Percentiles rank a stretch among this genome's conserved stretches.
Conservation (phyloP, 352 stramenopile genomes). For the Elongisporangium prolatum region DNA sequence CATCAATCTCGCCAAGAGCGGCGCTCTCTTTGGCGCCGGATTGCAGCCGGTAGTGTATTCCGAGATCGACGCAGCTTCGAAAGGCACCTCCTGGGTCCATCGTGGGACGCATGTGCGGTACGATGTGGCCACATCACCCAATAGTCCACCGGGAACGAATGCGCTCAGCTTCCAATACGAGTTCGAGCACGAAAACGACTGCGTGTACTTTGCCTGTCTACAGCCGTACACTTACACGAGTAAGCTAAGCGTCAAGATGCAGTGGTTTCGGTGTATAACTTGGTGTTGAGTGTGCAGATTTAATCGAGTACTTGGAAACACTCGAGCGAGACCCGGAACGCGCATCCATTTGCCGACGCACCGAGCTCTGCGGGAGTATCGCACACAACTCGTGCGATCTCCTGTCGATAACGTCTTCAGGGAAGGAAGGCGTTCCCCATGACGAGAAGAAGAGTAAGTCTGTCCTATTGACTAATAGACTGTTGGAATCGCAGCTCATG, state of each 20-base stretch:
- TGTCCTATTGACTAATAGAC: neutral
- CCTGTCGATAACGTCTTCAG: conserved; percentile 80
- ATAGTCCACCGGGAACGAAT: conserved; percentile 36
- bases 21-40: conserved; percentile 73
- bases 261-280: neutral
- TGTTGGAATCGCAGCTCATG: conserved; percentile 22
- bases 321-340: conserved; percentile 50
- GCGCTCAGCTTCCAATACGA: conserved; percentile 67
- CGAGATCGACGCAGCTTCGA: conserved; percentile 32
- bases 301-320: conserved; percentile 65
- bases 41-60: conserved; percentile 83
- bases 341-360: conserved; percentile 39
- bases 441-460: conserved; percentile 52
- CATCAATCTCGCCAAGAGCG: conserved; percentile 78
- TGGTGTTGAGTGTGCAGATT: conserved; percentile 22
- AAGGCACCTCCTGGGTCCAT: conserved; percentile 56
- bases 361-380: conserved; percentile 83
- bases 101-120: conserved; percentile 60
- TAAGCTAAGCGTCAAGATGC: conserved; percentile 8
- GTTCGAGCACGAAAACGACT: conserved; percentile 62
- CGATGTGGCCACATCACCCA: conserved; percentile 27
- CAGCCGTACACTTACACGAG: conserved; percentile 87
- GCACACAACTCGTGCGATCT: conserved; percentile 83
- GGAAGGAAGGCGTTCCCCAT: conserved; percentile 26
- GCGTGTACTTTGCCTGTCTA: conserved; percentile 80